Conservation (phyloP, 2,329 filamentous ascomycete genomes). For the Penicillium polonicum region DNA sequence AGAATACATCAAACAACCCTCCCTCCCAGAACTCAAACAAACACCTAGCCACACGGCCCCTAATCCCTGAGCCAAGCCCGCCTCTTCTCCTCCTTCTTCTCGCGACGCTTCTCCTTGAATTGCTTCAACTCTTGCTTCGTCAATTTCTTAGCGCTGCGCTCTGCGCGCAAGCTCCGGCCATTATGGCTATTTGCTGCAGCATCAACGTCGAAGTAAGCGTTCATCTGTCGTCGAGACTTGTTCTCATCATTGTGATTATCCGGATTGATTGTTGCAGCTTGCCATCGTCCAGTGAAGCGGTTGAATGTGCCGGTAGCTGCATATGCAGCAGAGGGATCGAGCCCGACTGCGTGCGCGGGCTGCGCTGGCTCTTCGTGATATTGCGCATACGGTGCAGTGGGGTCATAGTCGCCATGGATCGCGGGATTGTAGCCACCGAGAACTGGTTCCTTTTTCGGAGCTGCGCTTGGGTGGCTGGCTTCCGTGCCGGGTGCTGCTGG, state of each 20-base stretch:
- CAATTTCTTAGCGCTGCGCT: constrained; percentile 80
- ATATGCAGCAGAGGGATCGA: constrained; percentile 56
- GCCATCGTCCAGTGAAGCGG: constrained; percentile 82
- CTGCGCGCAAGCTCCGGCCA: constrained; percentile 85
- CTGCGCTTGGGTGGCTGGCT: constrained; percentile 32
- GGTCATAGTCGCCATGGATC: constrained; percentile 95
- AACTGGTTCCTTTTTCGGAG: constrained; percentile 45
- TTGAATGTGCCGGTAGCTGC: constrained; percentile 77
- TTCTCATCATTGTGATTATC: constrained; percentile 83
- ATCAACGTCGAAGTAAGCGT: constrained; percentile 93
- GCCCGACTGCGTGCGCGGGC: constrained; percentile 12
- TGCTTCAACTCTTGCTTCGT: constrained; percentile 83
- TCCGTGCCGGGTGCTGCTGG: constrained; percentile 31
- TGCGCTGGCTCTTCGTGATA: constrained; percentile 44
- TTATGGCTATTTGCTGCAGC: constrained; percentile 88
- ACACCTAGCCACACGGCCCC: constrained; percentile 31
- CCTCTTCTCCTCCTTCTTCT: constrained; percentile 91
- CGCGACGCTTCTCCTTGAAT: constrained; percentile 85
- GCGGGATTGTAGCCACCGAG: constrained; percentile 85
- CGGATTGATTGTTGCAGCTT: constrained; percentile 64
- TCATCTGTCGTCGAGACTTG: constrained; percentile 85
- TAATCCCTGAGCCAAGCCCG: constrained; percentile 86
- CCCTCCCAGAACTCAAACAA: constrained; percentile 2
- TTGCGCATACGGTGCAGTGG: constrained; percentile 89
- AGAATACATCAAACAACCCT: constrained; percentile 3